Evolutionary conservation across 495 filamentous ascomycete genomes (phyloP), one percentile per base, ranked within the genome.

Genomic region (Copromyces sp.): DNA sequence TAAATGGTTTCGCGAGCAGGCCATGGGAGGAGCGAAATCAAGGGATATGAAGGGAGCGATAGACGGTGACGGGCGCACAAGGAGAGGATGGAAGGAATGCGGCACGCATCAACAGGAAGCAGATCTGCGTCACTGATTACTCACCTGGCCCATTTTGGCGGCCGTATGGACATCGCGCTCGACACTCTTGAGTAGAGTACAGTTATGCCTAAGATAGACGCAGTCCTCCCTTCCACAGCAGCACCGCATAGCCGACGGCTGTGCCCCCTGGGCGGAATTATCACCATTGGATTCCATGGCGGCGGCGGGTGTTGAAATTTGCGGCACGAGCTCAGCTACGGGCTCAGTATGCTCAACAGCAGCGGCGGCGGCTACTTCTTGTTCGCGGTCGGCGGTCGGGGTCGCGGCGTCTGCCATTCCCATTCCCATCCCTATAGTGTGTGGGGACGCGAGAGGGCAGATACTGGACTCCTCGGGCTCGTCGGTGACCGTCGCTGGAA

Each of bases 141-240:
- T 72, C 82, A 96, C 95, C 92, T 97, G 92, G 68, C 95, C 95
- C 79, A 98, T 86, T 73, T 90, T 86, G 41, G 94, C 95, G 14
- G 95, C 95, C 37, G 88, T 92, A 72, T 88, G 88, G 16, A 97
- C 91, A 82, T 98, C 92, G 75, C 90, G 90, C 82, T 99, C 94
- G 74, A 98, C 83, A 70, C 89, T 90, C 77, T 91, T 87, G 29
- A 97, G 85, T 47, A 93, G 89, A n/a, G 85, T 84, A 81, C 90
- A 88, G 80, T 93, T 96, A 77, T 93, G 88, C 80, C 87, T 89
- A 71, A 95, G 86, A 79, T 91, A 93, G 74, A 90, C 89, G 78
- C 95, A 98, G 74, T 93, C 90, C 61, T 85, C 79, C 53, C 87
- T 89, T 47, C 94, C 94, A 84, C 95, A 98, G 81, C 95, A 98